Percentiles rank a stretch among this genome's conserved stretches.
These are phyloP conservation scores for Cordia subcordata DNA, from an alignment of 257 asterid species.

Conservation along the genomic window DNA sequence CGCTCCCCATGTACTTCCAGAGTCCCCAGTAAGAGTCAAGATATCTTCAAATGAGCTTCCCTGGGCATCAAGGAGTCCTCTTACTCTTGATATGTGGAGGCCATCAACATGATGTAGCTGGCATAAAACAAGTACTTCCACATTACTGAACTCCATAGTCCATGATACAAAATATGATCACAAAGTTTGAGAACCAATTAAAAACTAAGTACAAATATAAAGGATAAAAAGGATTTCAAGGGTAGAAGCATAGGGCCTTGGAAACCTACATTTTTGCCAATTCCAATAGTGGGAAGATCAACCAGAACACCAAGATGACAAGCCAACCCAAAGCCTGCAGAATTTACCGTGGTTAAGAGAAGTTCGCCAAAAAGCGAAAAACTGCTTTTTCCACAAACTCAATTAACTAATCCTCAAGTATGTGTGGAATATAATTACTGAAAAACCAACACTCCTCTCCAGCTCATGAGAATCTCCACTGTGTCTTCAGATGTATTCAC, in stretches of 20 bases:
- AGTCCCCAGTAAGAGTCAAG: slow-evolving; percentile 56
- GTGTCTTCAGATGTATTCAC: too few species aligned
- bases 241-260: neutral
- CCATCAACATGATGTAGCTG: slow-evolving; percentile 93
- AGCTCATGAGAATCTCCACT: too few species aligned
- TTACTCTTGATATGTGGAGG: slow-evolving; percentile 54
- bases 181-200: too few species aligned
- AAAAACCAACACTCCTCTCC: too few species aligned
- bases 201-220: too few species aligned
- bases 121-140: slow-evolving; percentile 1
- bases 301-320: slow-evolving; percentile 88
- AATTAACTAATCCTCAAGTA: too few species aligned
- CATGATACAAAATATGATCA: neutral
- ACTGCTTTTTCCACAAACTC: neutral
- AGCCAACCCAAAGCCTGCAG: slow-evolving; percentile 87
- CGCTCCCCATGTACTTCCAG: slow-evolving; percentile 72
- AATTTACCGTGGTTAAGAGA: slow-evolving; percentile 4
- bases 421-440: too few species aligned
- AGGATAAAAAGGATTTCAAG: neutral
- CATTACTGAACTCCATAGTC: neutral
- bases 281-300: slow-evolving; percentile 77
- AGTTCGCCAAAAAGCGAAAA: neutral
- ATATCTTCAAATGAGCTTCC: slow-evolving; percentile 34
- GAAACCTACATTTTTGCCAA: slow-evolving; percentile 75
- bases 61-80: slow-evolving; percentile 43